Conservation (phyloP, 768 basidiomycete species). For the Austroboletus festivus region DNA sequence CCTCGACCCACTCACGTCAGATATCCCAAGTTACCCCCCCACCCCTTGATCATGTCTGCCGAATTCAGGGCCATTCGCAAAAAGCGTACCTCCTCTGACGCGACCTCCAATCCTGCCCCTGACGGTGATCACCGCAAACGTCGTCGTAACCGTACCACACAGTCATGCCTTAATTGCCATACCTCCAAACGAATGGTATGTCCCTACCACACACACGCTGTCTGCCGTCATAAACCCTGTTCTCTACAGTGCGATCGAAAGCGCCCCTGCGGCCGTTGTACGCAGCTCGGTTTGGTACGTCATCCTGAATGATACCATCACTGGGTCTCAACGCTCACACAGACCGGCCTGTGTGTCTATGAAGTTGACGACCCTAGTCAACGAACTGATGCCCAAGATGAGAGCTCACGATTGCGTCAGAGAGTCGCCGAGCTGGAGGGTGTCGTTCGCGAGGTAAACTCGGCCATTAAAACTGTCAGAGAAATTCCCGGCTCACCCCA, state of each 20-base stretch:
- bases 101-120: slow-evolving; percentile 26
- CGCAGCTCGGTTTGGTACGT: slow-evolving; percentile 38
- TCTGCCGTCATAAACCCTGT: neutral
- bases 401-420: slow-evolving; percentile 61
- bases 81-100: slow-evolving; percentile 28
- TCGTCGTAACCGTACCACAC: slow-evolving; percentile 70
- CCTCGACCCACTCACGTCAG: slow-evolving; percentile 1
- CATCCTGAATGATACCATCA: slow-evolving; percentile 27
- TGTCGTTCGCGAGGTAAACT: slow-evolving; percentile 70
- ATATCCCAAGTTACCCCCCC: slow-evolving; percentile 1
- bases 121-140: slow-evolving; percentile 57
- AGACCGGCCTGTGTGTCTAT: slow-evolving; percentile 83
- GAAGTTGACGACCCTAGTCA: slow-evolving; percentile 75
- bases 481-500: neutral
- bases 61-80: slow-evolving; percentile 27
- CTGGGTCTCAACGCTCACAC: slow-evolving; percentile 1
- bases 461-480: neutral
- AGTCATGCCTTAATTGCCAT: slow-evolving; percentile 72
- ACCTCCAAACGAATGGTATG: slow-evolving; percentile 71
- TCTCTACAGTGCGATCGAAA: slow-evolving; percentile 43
- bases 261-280: slow-evolving; percentile 46
- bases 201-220: neutral
- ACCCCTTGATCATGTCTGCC: slow-evolving; percentile 24
- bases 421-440: slow-evolving; percentile 82
- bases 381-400: slow-evolving; percentile 51